Evolutionary conservation across 805 yeast genomes (phyloP).

Genomic region (Cyberlindnera xylosilytica): DNA sequence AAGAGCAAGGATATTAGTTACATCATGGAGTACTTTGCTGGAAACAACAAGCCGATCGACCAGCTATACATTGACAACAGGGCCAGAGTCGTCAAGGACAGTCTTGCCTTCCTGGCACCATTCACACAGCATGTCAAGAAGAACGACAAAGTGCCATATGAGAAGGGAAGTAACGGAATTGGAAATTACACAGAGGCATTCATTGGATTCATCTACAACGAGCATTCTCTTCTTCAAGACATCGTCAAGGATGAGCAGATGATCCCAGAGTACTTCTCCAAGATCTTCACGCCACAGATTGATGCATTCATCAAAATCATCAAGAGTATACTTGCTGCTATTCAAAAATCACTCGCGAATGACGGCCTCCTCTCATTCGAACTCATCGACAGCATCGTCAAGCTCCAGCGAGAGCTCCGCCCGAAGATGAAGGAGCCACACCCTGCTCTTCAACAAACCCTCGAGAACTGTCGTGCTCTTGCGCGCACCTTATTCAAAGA

Average conservation of each 20-base stretch:
- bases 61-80: slow-evolving; percentile 41
- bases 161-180: slow-evolving; percentile 60
- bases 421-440: slow-evolving; percentile 24
- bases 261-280: slow-evolving; percentile 29
- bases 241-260: slow-evolving; percentile 34
- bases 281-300: slow-evolving; percentile 34
- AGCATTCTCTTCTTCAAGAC: slow-evolving; percentile 43
- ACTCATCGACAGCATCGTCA: slow-evolving; percentile 46
- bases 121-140: slow-evolving; percentile 39
- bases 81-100: slow-evolving; percentile 37
- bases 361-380: slow-evolving; percentile 58
- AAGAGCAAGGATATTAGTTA: slow-evolving; percentile 35
- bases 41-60: slow-evolving; percentile 29
- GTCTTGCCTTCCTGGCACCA: slow-evolving; percentile 44
- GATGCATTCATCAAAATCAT: slow-evolving; percentile 39
- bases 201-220: slow-evolving; percentile 46
- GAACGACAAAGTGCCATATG: slow-evolving; percentile 47
- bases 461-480: slow-evolving; percentile 28
- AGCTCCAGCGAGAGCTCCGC: slow-evolving; percentile 32
- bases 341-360: slow-evolving; percentile 40
- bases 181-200: slow-evolving; percentile 50
- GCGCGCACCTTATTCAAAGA: slow-evolving; percentile 50
- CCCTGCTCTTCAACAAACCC: slow-evolving; percentile 16
- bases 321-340: slow-evolving; percentile 35
- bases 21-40: slow-evolving; percentile 46